Conservation (phyloP, 2,329 filamentous ascomycete species). For the Colletotrichum australisinense region DNA sequence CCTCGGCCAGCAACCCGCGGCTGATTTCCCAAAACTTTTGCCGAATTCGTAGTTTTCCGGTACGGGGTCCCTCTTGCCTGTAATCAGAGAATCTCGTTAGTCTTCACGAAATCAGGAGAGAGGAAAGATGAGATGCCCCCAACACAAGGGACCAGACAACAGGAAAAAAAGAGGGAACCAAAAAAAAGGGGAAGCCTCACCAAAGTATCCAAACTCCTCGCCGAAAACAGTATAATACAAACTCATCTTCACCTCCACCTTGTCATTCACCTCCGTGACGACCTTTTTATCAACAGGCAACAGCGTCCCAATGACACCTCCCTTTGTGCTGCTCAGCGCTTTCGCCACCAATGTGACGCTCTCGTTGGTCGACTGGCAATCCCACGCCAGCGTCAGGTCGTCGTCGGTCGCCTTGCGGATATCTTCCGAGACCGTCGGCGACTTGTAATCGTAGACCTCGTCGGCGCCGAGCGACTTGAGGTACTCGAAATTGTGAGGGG, state of each 20-base stretch:
- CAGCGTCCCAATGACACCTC: slow-evolving; percentile 52
- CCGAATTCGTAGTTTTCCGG: slow-evolving; percentile 46
- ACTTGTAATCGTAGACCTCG: slow-evolving; percentile 47
- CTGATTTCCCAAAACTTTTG: slow-evolving; percentile 48
- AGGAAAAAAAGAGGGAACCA: background rate
- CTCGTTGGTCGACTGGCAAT: slow-evolving; percentile 37
- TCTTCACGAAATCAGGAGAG: too few species aligned
- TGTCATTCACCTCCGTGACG: slow-evolving; percentile 54
- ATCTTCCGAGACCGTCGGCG: slow-evolving; percentile 37
- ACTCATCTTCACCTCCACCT: slow-evolving; percentile 43
- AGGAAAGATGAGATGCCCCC: background rate
- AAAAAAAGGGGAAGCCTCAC: background rate
- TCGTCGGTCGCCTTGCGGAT: slow-evolving; percentile 41
- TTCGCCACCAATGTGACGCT: slow-evolving; percentile 39
- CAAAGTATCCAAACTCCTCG: slow-evolving; percentile 43
- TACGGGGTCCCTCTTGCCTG: slow-evolving; percentile 22
- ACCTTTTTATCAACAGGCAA: slow-evolving; percentile 50
- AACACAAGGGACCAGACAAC: too few species aligned
- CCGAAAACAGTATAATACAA: slow-evolving; percentile 52
- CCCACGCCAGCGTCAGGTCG: slow-evolving; percentile 41
- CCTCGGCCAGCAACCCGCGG: slow-evolving; percentile 45
- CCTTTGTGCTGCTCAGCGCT: slow-evolving; percentile 29
- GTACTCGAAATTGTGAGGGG: slow-evolving; percentile 49
- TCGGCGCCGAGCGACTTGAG: slow-evolving; percentile 45
- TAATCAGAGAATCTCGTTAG: background rate